phyloP scores from a whole-genome alignment of 768 basidiomycete species.

The Kwoniella pini region DNA sequence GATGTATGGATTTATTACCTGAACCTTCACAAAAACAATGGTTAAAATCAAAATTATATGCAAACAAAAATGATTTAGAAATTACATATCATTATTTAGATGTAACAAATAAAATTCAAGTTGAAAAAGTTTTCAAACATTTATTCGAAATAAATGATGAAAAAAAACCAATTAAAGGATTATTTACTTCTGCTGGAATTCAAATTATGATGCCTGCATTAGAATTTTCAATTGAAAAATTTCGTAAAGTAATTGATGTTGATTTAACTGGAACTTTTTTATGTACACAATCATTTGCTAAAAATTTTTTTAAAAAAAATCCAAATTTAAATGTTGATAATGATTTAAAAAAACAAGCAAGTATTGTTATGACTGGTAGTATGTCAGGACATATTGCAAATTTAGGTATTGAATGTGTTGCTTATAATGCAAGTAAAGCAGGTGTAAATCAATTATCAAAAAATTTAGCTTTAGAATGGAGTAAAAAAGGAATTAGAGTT shows the following conservation, averaged over 20 bases:
- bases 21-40: slow-evolving; percentile 35
- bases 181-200: slow-evolving; percentile 30
- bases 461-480: slow-evolving; percentile 53
- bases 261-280: slow-evolving; percentile 31
- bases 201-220: slow-evolving; percentile 28
- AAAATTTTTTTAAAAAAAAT: slow-evolving; percentile 18
- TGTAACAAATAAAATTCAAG: slow-evolving; percentile 16
- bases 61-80: slow-evolving; percentile 1
- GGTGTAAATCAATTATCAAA: slow-evolving; percentile 48
- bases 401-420: slow-evolving; percentile 23
- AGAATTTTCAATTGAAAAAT: slow-evolving; percentile 26
- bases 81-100: slow-evolving; percentile 20
- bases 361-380: slow-evolving; percentile 42
- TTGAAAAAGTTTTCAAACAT: slow-evolving; percentile 9
- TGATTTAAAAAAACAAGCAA: slow-evolving; percentile 25
- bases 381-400: slow-evolving; percentile 44
- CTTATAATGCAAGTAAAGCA: slow-evolving; percentile 52
- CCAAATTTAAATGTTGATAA: slow-evolving; percentile 4
- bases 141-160: slow-evolving; percentile 6
- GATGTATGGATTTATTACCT: slow-evolving; percentile 43
- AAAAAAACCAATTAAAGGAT: slow-evolving; percentile 11
- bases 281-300: slow-evolving; percentile 27
- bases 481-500: slow-evolving; percentile 42
- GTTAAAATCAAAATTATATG: slow-evolving; percentile 14
- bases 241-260: slow-evolving; percentile 33